phyloP scores from a whole-genome alignment of 2,329 filamentous ascomycete genomes.

The Thermothelomyces thermophilus region DNA sequence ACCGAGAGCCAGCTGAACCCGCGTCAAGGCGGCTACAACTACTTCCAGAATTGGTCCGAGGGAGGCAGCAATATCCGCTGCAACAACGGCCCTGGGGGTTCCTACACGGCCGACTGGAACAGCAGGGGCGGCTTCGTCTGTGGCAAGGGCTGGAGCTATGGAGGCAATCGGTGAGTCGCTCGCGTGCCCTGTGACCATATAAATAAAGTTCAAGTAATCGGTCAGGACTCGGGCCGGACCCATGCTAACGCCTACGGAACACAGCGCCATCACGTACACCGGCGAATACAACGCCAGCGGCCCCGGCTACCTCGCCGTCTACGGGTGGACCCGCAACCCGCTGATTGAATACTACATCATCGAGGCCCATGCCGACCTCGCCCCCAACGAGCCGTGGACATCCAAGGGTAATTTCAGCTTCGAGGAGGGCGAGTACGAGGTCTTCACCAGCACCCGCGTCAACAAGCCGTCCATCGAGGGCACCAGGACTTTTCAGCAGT shows the following conservation, averaged over 20 bases:
- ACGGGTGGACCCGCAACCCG: conserved; percentile 49
- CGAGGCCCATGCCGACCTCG: conserved; percentile 45
- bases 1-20: conserved; percentile 14
- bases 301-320: conserved; percentile 46
- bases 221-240: too few relatives aligned
- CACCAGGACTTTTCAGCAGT: conserved; percentile 48
- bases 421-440: conserved; percentile 48
- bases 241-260: not conserved
- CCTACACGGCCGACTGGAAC: conserved; percentile 39
- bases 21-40: conserved; percentile 26
- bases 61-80: conserved; percentile 36
- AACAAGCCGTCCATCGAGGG: conserved; percentile 49
- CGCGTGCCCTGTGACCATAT: not conserved
- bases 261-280: conserved; percentile 31
- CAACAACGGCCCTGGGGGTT: conserved; percentile 35
- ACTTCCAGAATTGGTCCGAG: conserved; percentile 40
- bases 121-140: conserved; percentile 48
- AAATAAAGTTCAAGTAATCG: too few relatives aligned
- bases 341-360: conserved; percentile 55
- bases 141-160: conserved; percentile 54
- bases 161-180: conserved; percentile 39
- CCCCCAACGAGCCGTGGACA: conserved; percentile 40
- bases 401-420: conserved; percentile 44
- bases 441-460: conserved; percentile 42
- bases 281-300: conserved; percentile 34